Conservation (phyloP, 2,329 filamentous ascomycete species). For the Paraphaeosphaeria minitans region DNA sequence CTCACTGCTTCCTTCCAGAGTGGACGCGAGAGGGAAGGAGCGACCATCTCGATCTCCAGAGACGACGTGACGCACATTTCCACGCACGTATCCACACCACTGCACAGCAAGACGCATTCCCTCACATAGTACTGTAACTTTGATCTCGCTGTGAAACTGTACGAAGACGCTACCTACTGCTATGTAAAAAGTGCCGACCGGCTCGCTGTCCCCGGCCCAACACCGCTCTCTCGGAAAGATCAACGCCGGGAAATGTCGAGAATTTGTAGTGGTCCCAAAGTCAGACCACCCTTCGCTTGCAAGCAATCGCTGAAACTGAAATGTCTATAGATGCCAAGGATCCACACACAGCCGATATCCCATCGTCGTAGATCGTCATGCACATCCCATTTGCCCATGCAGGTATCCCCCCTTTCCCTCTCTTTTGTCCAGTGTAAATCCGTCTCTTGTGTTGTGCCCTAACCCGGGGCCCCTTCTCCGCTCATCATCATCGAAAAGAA, state of each 20-base stretch:
- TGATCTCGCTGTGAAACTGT: conserved; percentile 3
- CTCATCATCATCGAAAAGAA: conserved; percentile 15
- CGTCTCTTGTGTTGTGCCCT: conserved; percentile 8
- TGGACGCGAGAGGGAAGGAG: too few species aligned
- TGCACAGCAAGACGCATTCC: not conserved
- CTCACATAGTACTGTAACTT: not conserved
- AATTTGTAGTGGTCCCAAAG: not conserved
- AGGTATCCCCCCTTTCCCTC: conserved; percentile 4
- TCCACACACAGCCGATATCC: conserved; percentile 5
- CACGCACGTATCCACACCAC: not conserved
- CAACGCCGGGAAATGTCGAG: conserved; percentile 42
- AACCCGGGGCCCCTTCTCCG: conserved; percentile 13
- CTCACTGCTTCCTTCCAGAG: too few species aligned
- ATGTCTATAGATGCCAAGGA: conserved; percentile 43
- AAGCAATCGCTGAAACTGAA: conserved; percentile 33
- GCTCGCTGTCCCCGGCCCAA: conserved; percentile 12
- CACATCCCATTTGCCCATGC: conserved; percentile 15
- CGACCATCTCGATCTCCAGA: too few species aligned
- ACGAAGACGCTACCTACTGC: conserved; percentile 36
- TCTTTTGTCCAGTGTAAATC: not conserved
- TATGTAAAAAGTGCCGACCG: conserved; percentile 25
- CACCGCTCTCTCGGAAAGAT: conserved; percentile 10
- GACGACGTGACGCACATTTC: too few species aligned
- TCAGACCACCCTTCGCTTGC: not conserved
- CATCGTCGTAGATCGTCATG: conserved; percentile 15